phyloP scores from a whole-genome alignment of 106 monocot species.

The Narthecium ossifragum region DNA sequence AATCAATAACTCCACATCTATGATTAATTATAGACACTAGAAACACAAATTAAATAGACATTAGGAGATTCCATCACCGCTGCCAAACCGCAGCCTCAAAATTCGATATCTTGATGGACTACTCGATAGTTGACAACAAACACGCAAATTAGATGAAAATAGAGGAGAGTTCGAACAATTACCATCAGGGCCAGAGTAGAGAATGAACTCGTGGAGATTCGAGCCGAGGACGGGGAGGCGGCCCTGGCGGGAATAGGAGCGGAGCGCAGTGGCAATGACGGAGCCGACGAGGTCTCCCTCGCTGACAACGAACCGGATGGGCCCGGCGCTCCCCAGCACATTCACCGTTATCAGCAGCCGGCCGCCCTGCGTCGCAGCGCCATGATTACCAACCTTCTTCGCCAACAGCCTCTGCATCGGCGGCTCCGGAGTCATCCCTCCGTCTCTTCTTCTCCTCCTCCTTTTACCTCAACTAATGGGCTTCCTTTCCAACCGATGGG shows the following conservation, averaged over 20 bases:
- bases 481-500: neutral
- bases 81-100: too few species aligned
- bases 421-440: neutral
- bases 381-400: neutral
- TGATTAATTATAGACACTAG: too few species aligned
- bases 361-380: neutral
- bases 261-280: constrained; percentile 46
- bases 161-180: neutral
- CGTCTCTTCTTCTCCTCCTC: neutral
- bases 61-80: too few species aligned
- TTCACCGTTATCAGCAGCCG: constrained; percentile 58
- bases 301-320: constrained; percentile 53
- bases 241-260: constrained; percentile 57
- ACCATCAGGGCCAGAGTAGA: constrained; percentile 60
- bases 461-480: neutral
- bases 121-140: too few species aligned
- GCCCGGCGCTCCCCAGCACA: constrained; percentile 61
- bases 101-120: too few species aligned
- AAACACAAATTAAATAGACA: too few species aligned
- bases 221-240: constrained; percentile 68
- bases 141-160: neutral
- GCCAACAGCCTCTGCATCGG: constrained; percentile 4
- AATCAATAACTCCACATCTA: neutral
- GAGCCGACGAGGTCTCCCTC: constrained; percentile 49
- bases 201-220: constrained; percentile 40